Evolutionary conservation across 768 basidiomycete species (phyloP).

Genomic region (Boletus pseudo-olivaceus): DNA sequence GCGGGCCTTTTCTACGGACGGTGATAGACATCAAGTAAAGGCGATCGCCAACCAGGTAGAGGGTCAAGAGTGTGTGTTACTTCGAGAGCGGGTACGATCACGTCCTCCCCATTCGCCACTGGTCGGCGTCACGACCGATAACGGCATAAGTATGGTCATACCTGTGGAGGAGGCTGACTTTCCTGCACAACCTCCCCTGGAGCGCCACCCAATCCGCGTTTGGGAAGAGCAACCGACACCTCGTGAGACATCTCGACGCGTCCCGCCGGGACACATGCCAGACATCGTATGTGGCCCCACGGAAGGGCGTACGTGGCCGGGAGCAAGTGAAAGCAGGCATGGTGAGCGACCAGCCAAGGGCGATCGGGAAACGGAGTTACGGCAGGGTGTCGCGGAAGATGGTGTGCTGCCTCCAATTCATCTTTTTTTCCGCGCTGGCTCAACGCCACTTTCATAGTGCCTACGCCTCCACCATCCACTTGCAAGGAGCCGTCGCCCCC

Average conservation of each 20-base stretch:
- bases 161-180: neutral
- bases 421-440: conserved; percentile 5
- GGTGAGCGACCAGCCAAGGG: neutral
- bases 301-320: neutral
- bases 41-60: neutral
- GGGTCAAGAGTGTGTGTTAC: conserved; percentile 1
- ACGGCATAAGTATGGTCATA: neutral
- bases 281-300: neutral
- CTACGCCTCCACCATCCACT: neutral
- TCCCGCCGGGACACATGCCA: conserved; percentile 9
- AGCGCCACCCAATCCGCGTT: conserved; percentile 26
- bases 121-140: neutral
- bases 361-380: neutral
- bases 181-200: neutral
- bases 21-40: conserved; percentile 5
- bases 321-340: neutral
- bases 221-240: conserved; percentile 21
- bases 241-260: conserved; percentile 11
- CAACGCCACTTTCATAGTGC: conserved; percentile 1
- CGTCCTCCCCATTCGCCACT: conserved; percentile 3
- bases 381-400: conserved; percentile 2
- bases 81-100: conserved; percentile 5
- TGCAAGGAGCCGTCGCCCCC: neutral
- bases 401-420: conserved; percentile 5
- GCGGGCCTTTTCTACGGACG: neutral